Conservation (phyloP, 345 rosid genomes). For the Erucastrum elatum region DNA sequence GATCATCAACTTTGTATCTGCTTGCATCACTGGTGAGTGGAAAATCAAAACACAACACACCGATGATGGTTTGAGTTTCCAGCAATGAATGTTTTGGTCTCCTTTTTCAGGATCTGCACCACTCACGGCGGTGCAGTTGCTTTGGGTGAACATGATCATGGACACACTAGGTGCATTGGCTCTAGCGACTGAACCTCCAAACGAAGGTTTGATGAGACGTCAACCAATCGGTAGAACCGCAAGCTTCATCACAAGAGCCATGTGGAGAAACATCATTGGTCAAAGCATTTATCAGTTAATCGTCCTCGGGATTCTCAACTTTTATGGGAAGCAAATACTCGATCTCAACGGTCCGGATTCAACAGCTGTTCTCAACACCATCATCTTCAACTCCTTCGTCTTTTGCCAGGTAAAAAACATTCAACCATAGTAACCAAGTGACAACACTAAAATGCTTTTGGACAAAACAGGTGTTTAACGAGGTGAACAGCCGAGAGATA, state of each 20-base stretch:
- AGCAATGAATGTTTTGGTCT: conserved; percentile 14
- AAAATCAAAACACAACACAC: neutral
- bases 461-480: conserved; percentile 66
- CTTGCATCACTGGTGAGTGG: conserved; percentile 69
- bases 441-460: conserved; percentile 6
- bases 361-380: conserved; percentile 57
- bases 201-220: conserved; percentile 68
- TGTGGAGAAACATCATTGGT: conserved; percentile 96
- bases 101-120: conserved; percentile 66
- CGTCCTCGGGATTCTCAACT: conserved; percentile 60
- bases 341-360: conserved; percentile 64
- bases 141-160: conserved; percentile 94
- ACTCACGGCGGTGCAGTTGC: conserved; percentile 80
- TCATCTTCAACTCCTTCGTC: conserved; percentile 87
- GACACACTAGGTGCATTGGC: conserved; percentile 90
- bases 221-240: conserved; percentile 54
- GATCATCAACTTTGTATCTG: conserved; percentile 72
- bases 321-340: conserved; percentile 58
- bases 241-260: conserved; percentile 75
- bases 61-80: neutral
- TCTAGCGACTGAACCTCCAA: conserved; percentile 83
- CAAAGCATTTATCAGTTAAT: conserved; percentile 84
- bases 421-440: neutral
- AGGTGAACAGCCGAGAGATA: conserved; percentile 70
- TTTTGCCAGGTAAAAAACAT: conserved; percentile 78